phyloP scores from a whole-genome alignment of 805 yeast species.

The Komagataella mondaviorum region DNA sequence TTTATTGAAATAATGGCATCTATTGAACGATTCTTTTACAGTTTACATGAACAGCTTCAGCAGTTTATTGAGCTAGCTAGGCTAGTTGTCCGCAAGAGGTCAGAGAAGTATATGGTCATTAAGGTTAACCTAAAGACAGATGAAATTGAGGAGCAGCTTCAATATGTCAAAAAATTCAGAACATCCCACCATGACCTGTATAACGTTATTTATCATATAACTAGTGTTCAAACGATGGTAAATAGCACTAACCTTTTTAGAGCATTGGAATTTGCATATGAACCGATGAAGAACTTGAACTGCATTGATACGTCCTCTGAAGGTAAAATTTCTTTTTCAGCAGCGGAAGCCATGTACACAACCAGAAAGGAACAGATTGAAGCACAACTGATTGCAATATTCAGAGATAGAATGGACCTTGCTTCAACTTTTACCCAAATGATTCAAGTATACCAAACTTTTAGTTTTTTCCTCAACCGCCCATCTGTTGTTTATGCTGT shows the following conservation, averaged over 20 bases:
- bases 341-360: constrained; percentile 26
- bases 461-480: constrained; percentile 32
- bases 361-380: constrained; percentile 32
- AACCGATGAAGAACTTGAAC: constrained; percentile 21
- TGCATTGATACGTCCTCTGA: constrained; percentile 22
- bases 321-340: constrained; percentile 26
- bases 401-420: constrained; percentile 23
- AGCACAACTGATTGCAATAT: constrained; percentile 22
- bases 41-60: constrained; percentile 50
- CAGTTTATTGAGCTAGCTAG: constrained; percentile 56
- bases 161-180: constrained; percentile 31
- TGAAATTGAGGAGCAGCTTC: constrained; percentile 27
- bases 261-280: constrained; percentile 27
- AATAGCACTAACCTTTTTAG: constrained; percentile 6
- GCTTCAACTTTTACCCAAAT: constrained; percentile 32
- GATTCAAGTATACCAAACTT: constrained; percentile 35
- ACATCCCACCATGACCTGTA: constrained; percentile 36
- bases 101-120: constrained; percentile 56
- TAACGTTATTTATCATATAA: constrained; percentile 3
- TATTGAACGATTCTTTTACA: constrained; percentile 21
- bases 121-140: constrained; percentile 35
- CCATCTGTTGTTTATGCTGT: constrained; percentile 45
- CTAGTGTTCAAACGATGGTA: background rate
- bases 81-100: constrained; percentile 61
- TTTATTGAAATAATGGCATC: constrained; percentile 21